Percentiles rank a stretch among this genome's conserved stretches.
Conservation (phyloP, 1,284 basidiomycete species). For the Sporisorium exsertum region DNA sequence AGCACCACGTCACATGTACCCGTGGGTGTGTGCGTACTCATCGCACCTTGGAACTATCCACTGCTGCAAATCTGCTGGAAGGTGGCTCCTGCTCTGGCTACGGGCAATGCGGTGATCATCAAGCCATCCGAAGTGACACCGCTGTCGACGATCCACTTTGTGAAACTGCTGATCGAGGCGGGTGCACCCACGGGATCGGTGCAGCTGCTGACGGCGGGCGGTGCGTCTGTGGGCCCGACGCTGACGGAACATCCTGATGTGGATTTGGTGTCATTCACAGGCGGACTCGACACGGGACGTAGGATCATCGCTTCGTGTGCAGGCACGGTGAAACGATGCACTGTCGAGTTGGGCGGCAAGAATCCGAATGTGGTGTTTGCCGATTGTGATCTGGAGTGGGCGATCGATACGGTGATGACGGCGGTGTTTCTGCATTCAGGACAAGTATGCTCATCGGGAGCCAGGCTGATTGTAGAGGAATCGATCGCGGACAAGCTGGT, state of each 20-base stretch:
- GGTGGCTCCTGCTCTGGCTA: conserved; percentile 66
- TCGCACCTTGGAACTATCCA: conserved; percentile 69
- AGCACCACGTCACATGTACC: conserved; percentile 63
- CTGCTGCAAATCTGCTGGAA: conserved; percentile 69
- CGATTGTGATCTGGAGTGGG: conserved; percentile 66
- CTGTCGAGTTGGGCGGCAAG: conserved; percentile 68
- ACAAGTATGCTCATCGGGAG: conserved; percentile 68
- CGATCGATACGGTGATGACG: conserved; percentile 66
- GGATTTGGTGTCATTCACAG: conserved; percentile 68
- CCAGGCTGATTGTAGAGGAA: conserved; percentile 68
- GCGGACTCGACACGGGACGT: conserved; percentile 66
- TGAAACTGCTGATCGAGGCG: conserved; percentile 63
- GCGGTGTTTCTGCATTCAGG: conserved; percentile 68
- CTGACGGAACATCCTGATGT: conserved; percentile 63
- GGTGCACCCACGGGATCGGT: conserved; percentile 61
- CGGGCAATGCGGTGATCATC: conserved; percentile 67
- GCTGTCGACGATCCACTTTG: conserved; percentile 65
- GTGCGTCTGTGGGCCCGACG: conserved; percentile 61
- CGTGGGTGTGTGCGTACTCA: conserved; percentile 68
- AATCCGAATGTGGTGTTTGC: conserved; percentile 69
- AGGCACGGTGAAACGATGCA: conserved; percentile 65
- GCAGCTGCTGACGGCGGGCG: conserved; percentile 66
- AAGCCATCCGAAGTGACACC: conserved; percentile 69
- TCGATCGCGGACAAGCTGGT: conserved; percentile 66
- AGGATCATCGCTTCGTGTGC: conserved; percentile 63